Percentiles rank a stretch among this genome's conserved stretches.
Evolutionary conservation across 768 basidiomycete species (phyloP).

Genomic region (Gloeopeniophorella convolvens): DNA sequence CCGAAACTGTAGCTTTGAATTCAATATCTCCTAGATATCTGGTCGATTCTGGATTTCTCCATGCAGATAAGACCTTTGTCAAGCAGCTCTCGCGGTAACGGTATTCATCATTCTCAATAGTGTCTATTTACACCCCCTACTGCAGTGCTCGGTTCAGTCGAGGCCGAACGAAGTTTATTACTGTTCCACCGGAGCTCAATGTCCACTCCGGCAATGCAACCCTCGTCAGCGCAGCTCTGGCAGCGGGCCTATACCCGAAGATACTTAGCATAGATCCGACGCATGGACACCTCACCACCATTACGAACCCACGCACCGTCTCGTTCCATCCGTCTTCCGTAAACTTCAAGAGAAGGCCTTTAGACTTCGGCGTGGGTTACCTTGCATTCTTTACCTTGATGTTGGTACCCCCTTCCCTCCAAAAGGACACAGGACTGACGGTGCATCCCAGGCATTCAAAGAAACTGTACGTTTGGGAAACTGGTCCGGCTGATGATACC

Average conservation of each 20-base stretch:
- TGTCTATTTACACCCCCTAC: neutral
- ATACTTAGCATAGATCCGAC: slow-evolving; percentile 63
- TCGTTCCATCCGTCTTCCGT: slow-evolving; percentile 88
- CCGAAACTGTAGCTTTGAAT: slow-evolving; percentile 1
- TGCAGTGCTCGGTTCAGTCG: slow-evolving; percentile 68
- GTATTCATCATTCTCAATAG: neutral
- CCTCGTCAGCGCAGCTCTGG: slow-evolving; percentile 74
- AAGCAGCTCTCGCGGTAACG: slow-evolving; percentile 63
- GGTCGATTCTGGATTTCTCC: slow-evolving; percentile 82
- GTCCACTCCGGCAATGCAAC: slow-evolving; percentile 56
- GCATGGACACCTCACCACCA: slow-evolving; percentile 63
- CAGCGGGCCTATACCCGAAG: slow-evolving; percentile 88
- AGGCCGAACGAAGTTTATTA: slow-evolving; percentile 67
- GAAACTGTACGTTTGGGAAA: slow-evolving; percentile 91
- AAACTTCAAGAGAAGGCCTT: slow-evolving; percentile 66
- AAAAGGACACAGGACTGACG: neutral
- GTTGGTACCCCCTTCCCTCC: slow-evolving; percentile 35
- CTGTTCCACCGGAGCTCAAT: slow-evolving; percentile 65
- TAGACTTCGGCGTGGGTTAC: slow-evolving; percentile 69
- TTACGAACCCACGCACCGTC: slow-evolving; percentile 72
- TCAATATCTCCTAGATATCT: slow-evolving; percentile 51
- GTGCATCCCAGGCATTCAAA: slow-evolving; percentile 75
- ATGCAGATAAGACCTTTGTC: slow-evolving; percentile 55
- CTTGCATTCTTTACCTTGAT: slow-evolving; percentile 86
- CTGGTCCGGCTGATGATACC: slow-evolving; percentile 79